Percentiles rank a stretch among this genome's conserved stretches.
These are phyloP conservation scores for Lophium mytilinum DNA, from an alignment of 495 filamentous ascomycete genomes.

Conservation along the genomic window DNA sequence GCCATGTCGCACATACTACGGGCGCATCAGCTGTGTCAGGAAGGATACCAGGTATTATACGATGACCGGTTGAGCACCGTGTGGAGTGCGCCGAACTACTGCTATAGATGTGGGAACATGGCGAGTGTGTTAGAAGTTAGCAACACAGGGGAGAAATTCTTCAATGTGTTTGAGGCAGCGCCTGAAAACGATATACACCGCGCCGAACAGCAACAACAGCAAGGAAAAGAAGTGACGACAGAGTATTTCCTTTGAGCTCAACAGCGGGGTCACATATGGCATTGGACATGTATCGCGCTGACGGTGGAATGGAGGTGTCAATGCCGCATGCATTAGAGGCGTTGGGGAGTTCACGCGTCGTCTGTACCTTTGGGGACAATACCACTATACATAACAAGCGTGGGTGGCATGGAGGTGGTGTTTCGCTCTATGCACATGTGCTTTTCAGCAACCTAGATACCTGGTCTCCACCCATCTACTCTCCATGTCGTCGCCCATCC, in stretches of 20 bases:
- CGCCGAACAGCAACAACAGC: slow-evolving; percentile 59
- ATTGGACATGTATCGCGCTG: too few relatives aligned
- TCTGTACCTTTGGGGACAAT: too few relatives aligned
- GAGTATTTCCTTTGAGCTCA: slow-evolving; percentile 62
- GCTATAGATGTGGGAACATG: slow-evolving; percentile 93
- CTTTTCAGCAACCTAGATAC: slow-evolving; percentile 65
- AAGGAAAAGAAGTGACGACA: slow-evolving; percentile 54
- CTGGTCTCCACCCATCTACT: slow-evolving; percentile 74
- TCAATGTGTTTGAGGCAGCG: slow-evolving; percentile 95
- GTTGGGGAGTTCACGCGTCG: too few relatives aligned
- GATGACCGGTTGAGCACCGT: slow-evolving; percentile 92
- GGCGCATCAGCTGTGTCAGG: slow-evolving; percentile 94
- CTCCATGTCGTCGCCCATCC: slow-evolving; percentile 66
- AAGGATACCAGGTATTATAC: slow-evolving; percentile 92
- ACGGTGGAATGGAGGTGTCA: too few relatives aligned
- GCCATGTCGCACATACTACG: slow-evolving; percentile 93
- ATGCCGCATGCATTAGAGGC: too few relatives aligned
- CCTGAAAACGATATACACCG: slow-evolving; percentile 92
- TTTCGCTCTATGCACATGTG: background rate
- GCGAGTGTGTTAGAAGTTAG: slow-evolving; percentile 94
- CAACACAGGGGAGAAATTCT: slow-evolving; percentile 81
- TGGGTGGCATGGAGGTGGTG: too few relatives aligned
- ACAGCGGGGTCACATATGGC: background rate
- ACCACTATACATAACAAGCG: too few relatives aligned
- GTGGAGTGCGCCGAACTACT: slow-evolving; percentile 97